These are phyloP conservation scores for Pleurotus cornucopiae DNA, from an alignment of 768 basidiomycete species.

Conservation along the genomic window DNA sequence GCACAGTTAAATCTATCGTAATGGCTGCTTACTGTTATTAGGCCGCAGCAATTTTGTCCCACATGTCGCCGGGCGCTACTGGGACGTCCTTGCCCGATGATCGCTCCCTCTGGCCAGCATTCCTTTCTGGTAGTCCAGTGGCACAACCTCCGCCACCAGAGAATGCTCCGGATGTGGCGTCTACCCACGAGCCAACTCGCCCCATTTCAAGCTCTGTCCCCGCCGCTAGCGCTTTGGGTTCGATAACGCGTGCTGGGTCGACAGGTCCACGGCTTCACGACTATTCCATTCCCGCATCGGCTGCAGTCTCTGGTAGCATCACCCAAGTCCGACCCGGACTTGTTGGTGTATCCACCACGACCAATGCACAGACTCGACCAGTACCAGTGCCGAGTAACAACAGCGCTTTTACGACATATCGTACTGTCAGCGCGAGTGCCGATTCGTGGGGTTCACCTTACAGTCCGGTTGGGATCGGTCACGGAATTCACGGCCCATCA, in stretches of 20 bases:
- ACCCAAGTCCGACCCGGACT: constrained; percentile 63
- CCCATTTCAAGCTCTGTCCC: constrained; percentile 55
- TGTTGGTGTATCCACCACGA: constrained; percentile 28
- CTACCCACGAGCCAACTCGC: constrained; percentile 14
- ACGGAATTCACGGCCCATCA: constrained; percentile 17
- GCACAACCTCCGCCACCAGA: constrained; percentile 41
- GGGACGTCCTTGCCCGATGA: constrained; percentile 88
- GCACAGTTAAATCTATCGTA: constrained; percentile 1
- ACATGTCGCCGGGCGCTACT: constrained; percentile 63
- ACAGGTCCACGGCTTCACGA: constrained; percentile 63
- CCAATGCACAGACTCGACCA: constrained; percentile 10
- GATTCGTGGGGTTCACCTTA: constrained; percentile 26
- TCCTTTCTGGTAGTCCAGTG: constrained; percentile 66
- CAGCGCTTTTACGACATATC: constrained; percentile 14
- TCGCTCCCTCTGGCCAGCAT: constrained; percentile 88
- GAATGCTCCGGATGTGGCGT: background rate
- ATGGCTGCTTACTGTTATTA: constrained; percentile 20
- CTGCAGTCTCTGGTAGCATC: constrained; percentile 31
- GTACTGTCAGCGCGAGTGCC: constrained; percentile 19
- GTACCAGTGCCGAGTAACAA: background rate
- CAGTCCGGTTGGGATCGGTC: constrained; percentile 17
- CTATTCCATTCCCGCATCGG: constrained; percentile 45
- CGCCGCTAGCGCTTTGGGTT: constrained; percentile 20
- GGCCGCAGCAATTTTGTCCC: constrained; percentile 94
- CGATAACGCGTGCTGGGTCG: constrained; percentile 24